These are phyloP conservation scores for Scutellaria minor DNA, from an alignment of 257 asterid species.

Conservation along the genomic window DNA sequence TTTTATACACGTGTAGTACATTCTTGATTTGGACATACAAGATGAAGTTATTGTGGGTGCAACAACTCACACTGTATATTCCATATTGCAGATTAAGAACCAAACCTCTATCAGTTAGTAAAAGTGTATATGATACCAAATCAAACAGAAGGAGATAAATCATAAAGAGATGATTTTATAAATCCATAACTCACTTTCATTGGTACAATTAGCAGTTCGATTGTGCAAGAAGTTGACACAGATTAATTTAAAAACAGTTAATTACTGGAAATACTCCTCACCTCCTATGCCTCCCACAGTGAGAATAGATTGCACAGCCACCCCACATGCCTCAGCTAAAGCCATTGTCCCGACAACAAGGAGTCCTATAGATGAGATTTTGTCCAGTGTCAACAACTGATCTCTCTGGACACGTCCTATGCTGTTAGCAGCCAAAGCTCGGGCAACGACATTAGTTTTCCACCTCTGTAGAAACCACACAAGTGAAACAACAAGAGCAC, in stretches of 20 bases:
- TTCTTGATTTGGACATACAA: background rate
- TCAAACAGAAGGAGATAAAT: background rate
- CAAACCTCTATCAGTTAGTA: conserved; percentile 7
- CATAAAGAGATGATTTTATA: background rate
- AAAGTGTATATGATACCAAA: conserved; percentile 7
- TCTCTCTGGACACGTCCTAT: conserved; percentile 58
- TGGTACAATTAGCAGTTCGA: background rate
- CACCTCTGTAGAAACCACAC: conserved; percentile 90
- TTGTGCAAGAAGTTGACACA: conserved; percentile 5
- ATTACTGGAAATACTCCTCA: conserved; percentile 42
- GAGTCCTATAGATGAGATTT: conserved; percentile 78
- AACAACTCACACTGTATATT: background rate
- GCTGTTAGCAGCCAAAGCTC: conserved; percentile 61
- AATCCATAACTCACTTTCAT: background rate
- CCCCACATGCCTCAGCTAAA: conserved; percentile 93
- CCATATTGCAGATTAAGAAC: conserved; percentile 19
- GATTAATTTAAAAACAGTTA: background rate
- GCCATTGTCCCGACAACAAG: conserved; percentile 78
- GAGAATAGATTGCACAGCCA: conserved; percentile 87
- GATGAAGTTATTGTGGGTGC: background rate
- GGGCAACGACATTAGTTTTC: conserved; percentile 76
- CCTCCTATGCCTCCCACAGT: conserved; percentile 99
- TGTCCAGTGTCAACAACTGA: conserved; percentile 68
- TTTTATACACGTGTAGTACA: background rate
- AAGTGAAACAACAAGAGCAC: conserved; percentile 71